These are phyloP conservation scores for Aureobasidium sp. DNA, from an alignment of 2,329 filamentous ascomycete genomes.

Conservation along the genomic window DNA sequence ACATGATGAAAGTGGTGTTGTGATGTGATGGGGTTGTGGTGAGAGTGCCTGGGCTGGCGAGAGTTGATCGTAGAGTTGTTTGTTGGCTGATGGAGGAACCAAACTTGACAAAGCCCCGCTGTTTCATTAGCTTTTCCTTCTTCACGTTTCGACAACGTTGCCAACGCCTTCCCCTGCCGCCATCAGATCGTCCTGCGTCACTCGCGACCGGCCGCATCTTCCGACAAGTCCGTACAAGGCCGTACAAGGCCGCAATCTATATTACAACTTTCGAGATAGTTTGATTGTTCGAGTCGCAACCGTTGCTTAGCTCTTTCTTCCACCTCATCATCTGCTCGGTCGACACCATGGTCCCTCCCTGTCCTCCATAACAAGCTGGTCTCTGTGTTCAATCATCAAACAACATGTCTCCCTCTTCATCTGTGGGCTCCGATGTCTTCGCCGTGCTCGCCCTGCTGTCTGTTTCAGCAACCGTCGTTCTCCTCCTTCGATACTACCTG, in stretches of 20 bases:
- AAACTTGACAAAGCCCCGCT: neutral
- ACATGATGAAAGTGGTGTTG: neutral
- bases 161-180: neutral
- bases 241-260: neutral
- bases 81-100: neutral
- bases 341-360: neutral
- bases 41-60: neutral
- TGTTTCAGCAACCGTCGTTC: conserved; percentile 67
- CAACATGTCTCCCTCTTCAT: conserved; percentile 42
- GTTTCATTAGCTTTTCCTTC: too few relatives aligned
- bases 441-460: conserved; percentile 60
- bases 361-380: neutral
- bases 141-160: neutral
- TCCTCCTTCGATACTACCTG: conserved; percentile 82
- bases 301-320: neutral
- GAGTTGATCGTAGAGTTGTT: neutral
- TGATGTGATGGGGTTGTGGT: neutral
- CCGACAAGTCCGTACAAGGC: neutral
- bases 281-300: neutral
- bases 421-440: conserved; percentile 73
- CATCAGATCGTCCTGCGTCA: neutral
- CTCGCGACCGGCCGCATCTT: neutral
- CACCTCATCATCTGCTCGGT: too few relatives aligned
- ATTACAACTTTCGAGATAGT: neutral
- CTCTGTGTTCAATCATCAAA: neutral